Percentiles rank a stretch among this genome's conserved stretches.
Evolutionary conservation across 1,284 basidiomycete genomes (phyloP).

Genomic region (Megacollybia platyphylla): DNA sequence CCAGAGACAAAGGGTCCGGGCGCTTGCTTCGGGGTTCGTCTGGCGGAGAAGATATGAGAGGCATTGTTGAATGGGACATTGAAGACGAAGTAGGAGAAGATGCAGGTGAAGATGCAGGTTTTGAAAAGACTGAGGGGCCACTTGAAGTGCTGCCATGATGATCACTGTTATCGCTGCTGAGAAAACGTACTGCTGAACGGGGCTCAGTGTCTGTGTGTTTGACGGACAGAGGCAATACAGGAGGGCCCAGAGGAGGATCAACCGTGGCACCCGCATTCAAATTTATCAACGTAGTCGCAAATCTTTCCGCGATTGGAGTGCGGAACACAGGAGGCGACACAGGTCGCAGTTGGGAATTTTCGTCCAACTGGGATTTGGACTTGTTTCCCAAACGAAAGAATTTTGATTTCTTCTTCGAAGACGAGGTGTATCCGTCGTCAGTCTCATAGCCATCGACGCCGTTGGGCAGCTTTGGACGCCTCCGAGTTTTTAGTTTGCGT

Average conservation of each 20-base stretch:
- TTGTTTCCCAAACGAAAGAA: slow-evolving; percentile 2
- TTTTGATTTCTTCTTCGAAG: background rate
- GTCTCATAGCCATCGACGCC: background rate
- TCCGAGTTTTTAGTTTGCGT: background rate
- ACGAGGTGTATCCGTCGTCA: background rate
- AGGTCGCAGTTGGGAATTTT: background rate
- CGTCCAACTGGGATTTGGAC: background rate
- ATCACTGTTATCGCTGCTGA: slow-evolving; percentile 1
- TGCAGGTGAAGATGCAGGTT: background rate
- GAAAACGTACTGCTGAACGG: background rate
- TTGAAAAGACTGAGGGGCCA: background rate
- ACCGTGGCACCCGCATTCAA: background rate
- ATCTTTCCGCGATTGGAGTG: background rate
- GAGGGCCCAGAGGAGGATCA: background rate
- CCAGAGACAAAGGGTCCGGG: background rate
- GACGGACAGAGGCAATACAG: background rate
- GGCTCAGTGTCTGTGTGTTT: background rate
- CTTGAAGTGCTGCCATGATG: background rate
- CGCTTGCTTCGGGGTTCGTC: background rate
- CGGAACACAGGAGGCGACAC: background rate
- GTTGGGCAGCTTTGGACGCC: background rate
- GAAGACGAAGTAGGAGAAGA: slow-evolving; percentile 2
- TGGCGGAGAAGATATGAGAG: slow-evolving; percentile 5
- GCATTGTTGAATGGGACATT: slow-evolving; percentile 3
- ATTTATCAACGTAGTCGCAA: background rate